phyloP scores from a whole-genome alignment of 140 eudicot genomes.

The Flaveria floridana region DNA sequence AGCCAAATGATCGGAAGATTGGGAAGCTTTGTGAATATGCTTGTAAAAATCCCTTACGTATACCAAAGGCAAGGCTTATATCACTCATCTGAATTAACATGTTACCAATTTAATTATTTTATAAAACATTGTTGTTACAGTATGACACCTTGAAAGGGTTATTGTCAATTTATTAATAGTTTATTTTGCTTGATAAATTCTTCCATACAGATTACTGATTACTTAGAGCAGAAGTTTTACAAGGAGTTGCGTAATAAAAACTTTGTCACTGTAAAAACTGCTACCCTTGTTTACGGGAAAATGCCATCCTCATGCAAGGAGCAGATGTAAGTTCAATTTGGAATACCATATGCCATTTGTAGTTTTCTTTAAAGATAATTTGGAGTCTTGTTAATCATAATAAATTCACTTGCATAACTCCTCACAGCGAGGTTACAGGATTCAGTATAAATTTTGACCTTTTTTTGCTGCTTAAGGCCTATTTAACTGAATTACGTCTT shows the following conservation, averaged over 20 bases:
- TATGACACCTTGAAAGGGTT: background rate
- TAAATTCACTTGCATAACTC: conserved; percentile 18
- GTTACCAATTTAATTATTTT: background rate
- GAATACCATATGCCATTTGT: background rate
- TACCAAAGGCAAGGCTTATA: conserved; percentile 61
- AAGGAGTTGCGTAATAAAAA: conserved; percentile 64
- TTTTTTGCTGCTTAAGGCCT: background rate
- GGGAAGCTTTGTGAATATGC: conserved; percentile 84
- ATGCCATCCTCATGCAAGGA: conserved; percentile 75
- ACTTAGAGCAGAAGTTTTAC: conserved; percentile 70
- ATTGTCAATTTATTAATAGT: background rate
- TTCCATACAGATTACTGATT: conserved; percentile 60
- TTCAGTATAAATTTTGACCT: background rate
- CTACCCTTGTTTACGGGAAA: conserved; percentile 60
- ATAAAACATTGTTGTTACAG: background rate
- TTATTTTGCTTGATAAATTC: conserved; percentile 21
- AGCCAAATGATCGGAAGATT: conserved; percentile 78
- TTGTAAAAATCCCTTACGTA: conserved; percentile 67
- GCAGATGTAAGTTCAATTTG: conserved; percentile 68
- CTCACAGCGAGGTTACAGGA: background rate
- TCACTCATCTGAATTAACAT: conserved; percentile 3
- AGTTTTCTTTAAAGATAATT: background rate
- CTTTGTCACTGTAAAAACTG: conserved; percentile 56
- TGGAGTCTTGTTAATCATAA: background rate
- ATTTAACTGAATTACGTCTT: background rate